These are phyloP conservation scores for Berberis thunbergii DNA, from an alignment of 164 flowering plant species.

Conservation along the genomic window DNA sequence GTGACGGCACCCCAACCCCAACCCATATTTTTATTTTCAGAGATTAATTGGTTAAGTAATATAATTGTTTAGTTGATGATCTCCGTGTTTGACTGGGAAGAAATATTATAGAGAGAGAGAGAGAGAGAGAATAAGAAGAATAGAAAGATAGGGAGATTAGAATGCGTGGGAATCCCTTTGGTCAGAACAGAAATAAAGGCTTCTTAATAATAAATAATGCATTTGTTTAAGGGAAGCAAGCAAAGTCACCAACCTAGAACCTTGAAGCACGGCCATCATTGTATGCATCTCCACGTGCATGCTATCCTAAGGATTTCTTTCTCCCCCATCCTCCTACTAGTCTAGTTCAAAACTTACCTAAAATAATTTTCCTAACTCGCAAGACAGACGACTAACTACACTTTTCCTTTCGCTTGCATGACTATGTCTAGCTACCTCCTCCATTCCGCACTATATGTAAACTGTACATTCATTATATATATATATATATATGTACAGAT, in stretches of 20 bases:
- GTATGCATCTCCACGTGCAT: not conserved
- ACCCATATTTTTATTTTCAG: not conserved
- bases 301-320: not conserved
- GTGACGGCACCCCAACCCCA: constrained; percentile 15
- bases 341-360: not conserved
- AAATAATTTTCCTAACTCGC: too few relatives aligned
- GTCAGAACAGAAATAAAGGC: constrained; percentile 8
- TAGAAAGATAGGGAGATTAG: not conserved
- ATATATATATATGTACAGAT: too few relatives aligned
- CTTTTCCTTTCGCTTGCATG: too few relatives aligned
- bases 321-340: not conserved
- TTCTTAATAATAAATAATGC: not conserved
- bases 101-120: not conserved
- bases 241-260: not conserved
- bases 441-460: too few relatives aligned
- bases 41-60: not conserved
- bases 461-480: too few relatives aligned
- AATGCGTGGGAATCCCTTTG: constrained; percentile 27
- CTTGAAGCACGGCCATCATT: too few relatives aligned
- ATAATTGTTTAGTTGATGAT: not conserved
- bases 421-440: too few relatives aligned
- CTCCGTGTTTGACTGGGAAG: constrained; percentile 27
- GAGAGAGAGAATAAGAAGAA: not conserved
- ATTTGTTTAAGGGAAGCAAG: not conserved
- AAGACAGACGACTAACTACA: too few relatives aligned